Percentiles rank a stretch among this genome's conserved stretches.
phyloP scores from a whole-genome alignment of 140 eudicot genomes.

The Stevia rebaudiana region DNA sequence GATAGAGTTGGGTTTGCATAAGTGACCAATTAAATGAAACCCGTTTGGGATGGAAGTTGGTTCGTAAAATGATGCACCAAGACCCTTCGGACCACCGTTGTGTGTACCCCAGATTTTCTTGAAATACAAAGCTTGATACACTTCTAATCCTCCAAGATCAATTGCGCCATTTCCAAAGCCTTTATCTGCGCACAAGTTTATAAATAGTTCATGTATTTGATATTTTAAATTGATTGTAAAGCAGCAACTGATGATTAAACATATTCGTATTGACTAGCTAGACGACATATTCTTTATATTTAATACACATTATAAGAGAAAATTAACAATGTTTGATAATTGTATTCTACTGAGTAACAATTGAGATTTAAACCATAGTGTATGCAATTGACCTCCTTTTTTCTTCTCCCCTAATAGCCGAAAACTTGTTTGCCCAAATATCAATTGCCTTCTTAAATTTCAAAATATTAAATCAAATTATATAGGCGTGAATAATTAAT shows the following conservation, averaged over 20 bases:
- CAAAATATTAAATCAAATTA: no score
- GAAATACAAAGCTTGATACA: constrained; percentile 28
- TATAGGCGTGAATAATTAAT: no score
- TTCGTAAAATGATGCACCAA: constrained; percentile 44
- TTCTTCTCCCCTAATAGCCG: background rate
- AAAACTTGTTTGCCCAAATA: no score
- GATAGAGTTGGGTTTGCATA: constrained; percentile 24
- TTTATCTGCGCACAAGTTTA: constrained; percentile 19
- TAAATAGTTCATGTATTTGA: background rate
- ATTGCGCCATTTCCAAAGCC: constrained; percentile 42
- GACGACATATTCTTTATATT: no score
- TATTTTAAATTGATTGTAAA: background rate
- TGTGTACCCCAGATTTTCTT: constrained; percentile 32
- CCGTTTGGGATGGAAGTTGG: constrained; percentile 34
- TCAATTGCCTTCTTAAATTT: no score
- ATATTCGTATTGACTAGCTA: no score
- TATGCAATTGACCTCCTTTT: no score
- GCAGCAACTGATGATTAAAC: background rate
- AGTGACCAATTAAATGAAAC: constrained; percentile 36
- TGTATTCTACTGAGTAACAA: no score
- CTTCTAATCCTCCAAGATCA: constrained; percentile 51
- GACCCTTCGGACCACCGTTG: constrained; percentile 26
- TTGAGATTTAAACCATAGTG: no score
- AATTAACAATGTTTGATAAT: no score
- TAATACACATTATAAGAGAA: no score